Evolutionary conservation across 345 rosid genomes (phyloP).

Genomic region (Salix koriyanagi): DNA sequence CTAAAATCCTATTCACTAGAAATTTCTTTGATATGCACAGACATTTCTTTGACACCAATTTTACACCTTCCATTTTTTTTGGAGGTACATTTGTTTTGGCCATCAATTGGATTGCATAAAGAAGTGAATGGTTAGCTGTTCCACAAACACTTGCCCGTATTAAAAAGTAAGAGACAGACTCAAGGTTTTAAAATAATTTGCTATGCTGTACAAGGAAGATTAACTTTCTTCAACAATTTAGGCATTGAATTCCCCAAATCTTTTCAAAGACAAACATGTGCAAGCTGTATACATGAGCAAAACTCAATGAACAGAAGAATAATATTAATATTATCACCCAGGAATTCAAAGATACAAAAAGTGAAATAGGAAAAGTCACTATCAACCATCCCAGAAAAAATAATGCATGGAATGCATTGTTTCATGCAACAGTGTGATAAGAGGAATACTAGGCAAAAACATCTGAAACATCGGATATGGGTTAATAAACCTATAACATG

Average conservation of each 20-base stretch:
- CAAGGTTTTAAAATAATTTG: no score
- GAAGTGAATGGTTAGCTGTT: no score
- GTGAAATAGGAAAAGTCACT: no score
- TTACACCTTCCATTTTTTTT: neutral
- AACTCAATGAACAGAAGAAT: neutral
- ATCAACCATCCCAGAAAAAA: neutral
- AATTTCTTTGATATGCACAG: neutral
- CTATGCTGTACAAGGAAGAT: no score
- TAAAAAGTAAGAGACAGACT: no score
- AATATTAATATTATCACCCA: neutral
- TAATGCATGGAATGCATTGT: neutral
- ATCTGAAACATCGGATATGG: neutral
- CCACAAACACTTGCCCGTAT: no score
- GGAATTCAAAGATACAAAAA: neutral
- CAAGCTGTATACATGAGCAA: no score
- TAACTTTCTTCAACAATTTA: no score
- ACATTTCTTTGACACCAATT: neutral
- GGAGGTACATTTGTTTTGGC: no score
- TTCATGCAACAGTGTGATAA: neutral
- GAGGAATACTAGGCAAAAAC: neutral
- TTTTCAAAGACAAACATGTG: no score
- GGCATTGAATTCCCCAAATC: no score
- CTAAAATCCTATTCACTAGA: neutral
- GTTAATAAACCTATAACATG: slow-evolving; percentile 66
- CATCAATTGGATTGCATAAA: no score